phyloP scores from a whole-genome alignment of 2,329 filamentous ascomycete genomes.

The Lachnellula willkommii region DNA sequence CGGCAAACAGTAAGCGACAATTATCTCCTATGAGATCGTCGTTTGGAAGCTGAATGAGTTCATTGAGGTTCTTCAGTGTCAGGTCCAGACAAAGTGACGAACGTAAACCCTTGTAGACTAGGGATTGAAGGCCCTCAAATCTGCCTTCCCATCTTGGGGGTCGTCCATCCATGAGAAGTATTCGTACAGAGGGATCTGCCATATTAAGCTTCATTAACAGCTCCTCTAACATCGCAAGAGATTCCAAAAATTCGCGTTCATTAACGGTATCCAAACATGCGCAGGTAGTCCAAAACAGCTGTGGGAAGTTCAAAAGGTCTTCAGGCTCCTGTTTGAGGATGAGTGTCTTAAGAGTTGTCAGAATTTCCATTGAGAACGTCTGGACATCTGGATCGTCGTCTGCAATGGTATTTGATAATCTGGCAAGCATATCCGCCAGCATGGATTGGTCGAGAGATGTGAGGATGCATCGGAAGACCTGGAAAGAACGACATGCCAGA shows the following conservation, averaged over 20 bases:
- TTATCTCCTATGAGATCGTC: conserved; percentile 78
- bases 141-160: conserved; percentile 82
- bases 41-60: conserved; percentile 70
- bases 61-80: conserved; percentile 72
- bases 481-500: conserved; percentile 92
- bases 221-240: conserved; percentile 83
- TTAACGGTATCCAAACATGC: conserved; percentile 96
- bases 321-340: conserved; percentile 77
- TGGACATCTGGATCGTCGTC: conserved; percentile 93
- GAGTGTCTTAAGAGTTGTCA: conserved; percentile 88
- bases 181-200: conserved; percentile 60
- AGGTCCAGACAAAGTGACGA: conserved; percentile 77
- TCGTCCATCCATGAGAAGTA: conserved; percentile 68
- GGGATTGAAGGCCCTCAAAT: conserved; percentile 79
- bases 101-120: conserved; percentile 87
- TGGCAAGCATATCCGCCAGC: conserved; percentile 93
- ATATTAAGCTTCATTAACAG: conserved; percentile 82
- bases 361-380: conserved; percentile 95
- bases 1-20: conserved; percentile 72
- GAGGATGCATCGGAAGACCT: conserved; percentile 91
- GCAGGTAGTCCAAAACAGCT: conserved; percentile 96
- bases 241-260: conserved; percentile 89
- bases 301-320: conserved; percentile 82
- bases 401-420: conserved; percentile 93
- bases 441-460: conserved; percentile 87